Evolutionary conservation across 352 stramenopile genomes (phyloP).

Genomic region (Plasmopara viticola): DNA sequence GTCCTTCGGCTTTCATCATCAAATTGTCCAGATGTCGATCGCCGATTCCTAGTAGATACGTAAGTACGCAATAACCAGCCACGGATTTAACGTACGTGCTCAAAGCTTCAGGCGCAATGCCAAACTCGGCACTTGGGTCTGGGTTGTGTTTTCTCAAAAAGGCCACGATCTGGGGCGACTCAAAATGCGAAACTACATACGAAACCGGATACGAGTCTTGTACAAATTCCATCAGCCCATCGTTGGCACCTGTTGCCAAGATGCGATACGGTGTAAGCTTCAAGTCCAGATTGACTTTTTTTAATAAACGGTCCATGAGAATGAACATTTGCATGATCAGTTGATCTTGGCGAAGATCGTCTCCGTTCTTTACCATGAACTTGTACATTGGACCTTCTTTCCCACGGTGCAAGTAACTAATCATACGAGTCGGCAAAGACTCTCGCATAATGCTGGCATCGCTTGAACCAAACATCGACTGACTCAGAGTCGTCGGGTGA

Average conservation of each 20-base stretch:
- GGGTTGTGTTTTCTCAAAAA: constrained; percentile 86
- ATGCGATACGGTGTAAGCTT: constrained; percentile 95
- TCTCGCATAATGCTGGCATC: constrained; percentile 55
- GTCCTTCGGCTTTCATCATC: constrained; percentile 94
- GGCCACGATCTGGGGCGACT: constrained; percentile 88
- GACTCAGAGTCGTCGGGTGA: constrained; percentile 23
- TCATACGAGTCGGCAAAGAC: constrained; percentile 67
- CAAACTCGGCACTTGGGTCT: constrained; percentile 78
- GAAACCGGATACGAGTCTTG: constrained; percentile 93
- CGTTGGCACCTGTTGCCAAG: constrained; percentile 79
- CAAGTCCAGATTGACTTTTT: constrained; percentile 98
- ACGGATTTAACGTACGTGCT: constrained; percentile 97
- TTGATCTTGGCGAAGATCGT: constrained; percentile 99
- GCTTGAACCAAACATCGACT: constrained; percentile 49
- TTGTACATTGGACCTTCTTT: constrained; percentile 89
- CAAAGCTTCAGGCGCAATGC: constrained; percentile 87
- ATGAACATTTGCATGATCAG: constrained; percentile 99
- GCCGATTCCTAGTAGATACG: constrained; percentile 98
- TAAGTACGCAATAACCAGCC: constrained; percentile 99
- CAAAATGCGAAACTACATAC: constrained; percentile 93
- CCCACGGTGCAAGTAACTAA: constrained; percentile 70
- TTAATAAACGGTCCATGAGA: constrained; percentile 98
- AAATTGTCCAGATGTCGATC: constrained; percentile 99
- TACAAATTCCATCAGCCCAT: constrained; percentile 97
- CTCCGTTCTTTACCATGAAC: constrained; percentile 99